Evolutionary conservation across 352 stramenopile species (phyloP).

Genomic region (Globisporangium barbulae): DNA sequence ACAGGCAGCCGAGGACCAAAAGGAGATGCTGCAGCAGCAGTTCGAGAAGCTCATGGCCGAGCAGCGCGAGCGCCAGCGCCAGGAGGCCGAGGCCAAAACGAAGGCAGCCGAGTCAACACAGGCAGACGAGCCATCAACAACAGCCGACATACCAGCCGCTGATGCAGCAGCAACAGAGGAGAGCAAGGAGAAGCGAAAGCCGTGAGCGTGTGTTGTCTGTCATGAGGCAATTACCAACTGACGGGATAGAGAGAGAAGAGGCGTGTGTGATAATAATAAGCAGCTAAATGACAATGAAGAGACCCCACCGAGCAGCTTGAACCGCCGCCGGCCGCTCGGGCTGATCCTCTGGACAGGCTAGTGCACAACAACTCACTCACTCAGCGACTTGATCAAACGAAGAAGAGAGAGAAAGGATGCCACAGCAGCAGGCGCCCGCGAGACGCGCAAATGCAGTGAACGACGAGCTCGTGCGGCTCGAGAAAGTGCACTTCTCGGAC

Average conservation of each 20-base stretch:
- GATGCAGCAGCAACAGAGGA: not conserved
- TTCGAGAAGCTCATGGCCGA: constrained; percentile 64
- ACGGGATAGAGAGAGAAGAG: not conserved
- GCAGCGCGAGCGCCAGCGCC: constrained; percentile 24
- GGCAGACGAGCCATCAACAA: not conserved
- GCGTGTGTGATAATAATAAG: constrained; percentile 10
- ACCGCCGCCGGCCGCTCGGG: not conserved
- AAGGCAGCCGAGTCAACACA: not conserved
- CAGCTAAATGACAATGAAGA: constrained; percentile 2
- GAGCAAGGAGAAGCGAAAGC: constrained; percentile 2
- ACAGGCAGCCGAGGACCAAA: constrained; percentile 73
- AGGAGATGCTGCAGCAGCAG: constrained; percentile 63
- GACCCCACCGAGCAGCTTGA: not conserved
- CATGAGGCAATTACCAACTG: not conserved
- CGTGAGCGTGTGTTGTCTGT: not conserved
- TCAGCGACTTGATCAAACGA: not conserved
- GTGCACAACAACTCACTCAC: too few relatives aligned
- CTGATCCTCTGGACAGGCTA: not conserved
- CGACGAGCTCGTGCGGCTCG: constrained; percentile 82
- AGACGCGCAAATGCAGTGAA: constrained; percentile 11
- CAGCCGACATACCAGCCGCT: not conserved
- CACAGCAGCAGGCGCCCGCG: constrained; percentile 14
- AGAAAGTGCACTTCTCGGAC: constrained; percentile 83
- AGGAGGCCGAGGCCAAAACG: constrained; percentile 4
- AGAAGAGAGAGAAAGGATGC: constrained; percentile 13